Base-by-base conservation (phyloP, 768 basidiomycete genomes). In the Rossbeevera mucosa region DNA sequence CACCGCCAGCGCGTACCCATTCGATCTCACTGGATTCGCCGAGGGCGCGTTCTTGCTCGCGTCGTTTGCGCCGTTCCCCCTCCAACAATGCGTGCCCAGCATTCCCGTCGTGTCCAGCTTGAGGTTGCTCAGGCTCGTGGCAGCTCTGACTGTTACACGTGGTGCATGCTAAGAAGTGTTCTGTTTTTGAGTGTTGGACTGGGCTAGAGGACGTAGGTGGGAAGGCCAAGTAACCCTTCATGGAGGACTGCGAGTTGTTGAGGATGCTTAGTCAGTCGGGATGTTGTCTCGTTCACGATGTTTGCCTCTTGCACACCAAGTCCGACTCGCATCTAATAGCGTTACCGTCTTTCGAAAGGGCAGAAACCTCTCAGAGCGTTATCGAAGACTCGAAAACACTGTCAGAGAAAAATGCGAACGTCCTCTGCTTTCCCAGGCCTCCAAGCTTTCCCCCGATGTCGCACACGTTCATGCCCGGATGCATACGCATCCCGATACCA, bases 1-100 rank as follows among this genome's bases (percentile, higher is more conserved):
- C 63, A 2, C 82, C 81, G 22, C 83, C 83, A 9, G 73, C 76
- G 9, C 79, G 74, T 2, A 85, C 82, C 80, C 82, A 85, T 13
- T 76, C 77, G 48, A 80, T 72, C 62, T 84, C 83, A 25, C 77
- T 78, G 42, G 64, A 65, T n/a, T 71, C 67, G 12, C 74, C 74
- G 43, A 78, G 74, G n/a, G 59, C 71, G 8, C 64, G 72, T 50
- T 78, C 76, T n/a, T 48, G 57, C 26, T 69, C 63, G 13, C 58
- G 58, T 38, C 67, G 62, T 24, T 51, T 47, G 16, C 21, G 46
- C 18, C 57, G 61, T 30, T 53, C 59, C 13, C 53, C 67, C 29
- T 64, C 53, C 41, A 40, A 29, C n/a, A 18, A 29, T 14, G 29
- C 31, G 9, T 51, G 47, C 13, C 24, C 47, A 16, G 5, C 42